phyloP scores from a whole-genome alignment of 1,284 basidiomycete species.

The Pholiota adiposa region DNA sequence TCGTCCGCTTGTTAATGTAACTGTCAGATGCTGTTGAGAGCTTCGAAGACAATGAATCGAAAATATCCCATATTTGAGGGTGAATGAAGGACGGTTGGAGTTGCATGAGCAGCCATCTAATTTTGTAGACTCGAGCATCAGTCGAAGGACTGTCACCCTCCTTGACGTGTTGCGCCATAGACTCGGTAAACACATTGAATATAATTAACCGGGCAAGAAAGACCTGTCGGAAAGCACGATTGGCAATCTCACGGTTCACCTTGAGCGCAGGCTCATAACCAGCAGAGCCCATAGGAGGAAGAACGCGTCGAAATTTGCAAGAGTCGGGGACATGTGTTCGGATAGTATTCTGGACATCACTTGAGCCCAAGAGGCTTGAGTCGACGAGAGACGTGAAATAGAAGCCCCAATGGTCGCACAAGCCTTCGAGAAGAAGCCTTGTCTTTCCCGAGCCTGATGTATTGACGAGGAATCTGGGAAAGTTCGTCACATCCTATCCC shows the following conservation, averaged over 20 bases:
- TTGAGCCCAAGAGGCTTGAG: conserved; percentile 43
- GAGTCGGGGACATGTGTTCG: conserved; percentile 37
- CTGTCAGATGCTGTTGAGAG: conserved; percentile 32
- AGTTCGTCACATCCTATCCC: background rate
- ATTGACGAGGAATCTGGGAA: conserved; percentile 44
- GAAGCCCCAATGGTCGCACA: conserved; percentile 47
- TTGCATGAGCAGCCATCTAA: conserved; percentile 44
- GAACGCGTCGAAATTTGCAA: conserved; percentile 30
- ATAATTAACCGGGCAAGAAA: conserved; percentile 42
- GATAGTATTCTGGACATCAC: conserved; percentile 43
- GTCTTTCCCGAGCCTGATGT: conserved; percentile 50
- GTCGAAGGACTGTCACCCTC: conserved; percentile 1
- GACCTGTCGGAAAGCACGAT: conserved; percentile 36
- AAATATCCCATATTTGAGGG: conserved; percentile 40
- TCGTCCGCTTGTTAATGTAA: conserved; percentile 34
- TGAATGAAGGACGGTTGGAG: conserved; percentile 39
- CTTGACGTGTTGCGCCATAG: conserved; percentile 28
- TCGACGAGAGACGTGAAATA: conserved; percentile 46
- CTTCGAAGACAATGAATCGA: conserved; percentile 37
- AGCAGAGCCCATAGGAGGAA: conserved; percentile 32
- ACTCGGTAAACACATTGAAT: conserved; percentile 38
- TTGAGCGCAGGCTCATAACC: conserved; percentile 34
- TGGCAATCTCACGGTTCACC: conserved; percentile 39
- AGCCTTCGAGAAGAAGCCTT: conserved; percentile 44
- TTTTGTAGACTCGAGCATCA: conserved; percentile 27